phyloP scores from a whole-genome alignment of 2,329 filamentous ascomycete genomes.

The Bipolaris zeicola region DNA sequence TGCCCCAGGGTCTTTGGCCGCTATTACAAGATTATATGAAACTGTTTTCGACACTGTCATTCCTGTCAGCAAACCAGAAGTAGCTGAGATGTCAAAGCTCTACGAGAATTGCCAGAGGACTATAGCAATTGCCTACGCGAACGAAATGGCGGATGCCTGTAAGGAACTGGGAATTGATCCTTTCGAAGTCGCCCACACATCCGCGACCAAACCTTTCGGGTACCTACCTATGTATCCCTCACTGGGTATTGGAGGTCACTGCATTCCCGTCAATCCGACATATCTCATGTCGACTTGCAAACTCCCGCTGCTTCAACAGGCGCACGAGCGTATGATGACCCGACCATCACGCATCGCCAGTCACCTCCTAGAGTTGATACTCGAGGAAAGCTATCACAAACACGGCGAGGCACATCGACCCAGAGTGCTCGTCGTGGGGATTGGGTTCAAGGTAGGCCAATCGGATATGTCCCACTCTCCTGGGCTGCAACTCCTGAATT shows the following conservation, averaged over 20 bases:
- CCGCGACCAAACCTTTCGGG: slow-evolving; percentile 52
- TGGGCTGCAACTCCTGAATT: slow-evolving; percentile 45
- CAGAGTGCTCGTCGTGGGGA: slow-evolving; percentile 51
- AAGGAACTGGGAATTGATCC: slow-evolving; percentile 54
- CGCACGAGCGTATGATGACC: slow-evolving; percentile 51
- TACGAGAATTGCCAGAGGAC: slow-evolving; percentile 65
- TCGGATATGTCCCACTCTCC: slow-evolving; percentile 57
- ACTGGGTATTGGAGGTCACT: slow-evolving; percentile 61
- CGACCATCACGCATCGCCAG: slow-evolving; percentile 48
- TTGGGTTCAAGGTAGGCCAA: slow-evolving; percentile 60
- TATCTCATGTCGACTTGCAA: slow-evolving; percentile 58
- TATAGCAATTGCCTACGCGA: slow-evolving; percentile 61
- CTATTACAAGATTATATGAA: slow-evolving; percentile 55
- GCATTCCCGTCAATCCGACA: slow-evolving; percentile 62
- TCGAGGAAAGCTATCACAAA: neutral
- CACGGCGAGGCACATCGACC: slow-evolving; percentile 1
- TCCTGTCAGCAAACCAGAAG: slow-evolving; percentile 58
- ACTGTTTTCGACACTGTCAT: slow-evolving; percentile 57
- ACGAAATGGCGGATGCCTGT: slow-evolving; percentile 63
- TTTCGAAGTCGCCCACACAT: slow-evolving; percentile 58
- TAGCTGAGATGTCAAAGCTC: slow-evolving; percentile 64
- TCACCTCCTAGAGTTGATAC: slow-evolving; percentile 8
- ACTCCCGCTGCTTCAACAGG: slow-evolving; percentile 55
- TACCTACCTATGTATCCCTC: slow-evolving; percentile 57
- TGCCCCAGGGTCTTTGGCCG: slow-evolving; percentile 45